Conservation (phyloP, 495 filamentous ascomycete genomes). For the Aspergillus coremiiformis region DNA sequence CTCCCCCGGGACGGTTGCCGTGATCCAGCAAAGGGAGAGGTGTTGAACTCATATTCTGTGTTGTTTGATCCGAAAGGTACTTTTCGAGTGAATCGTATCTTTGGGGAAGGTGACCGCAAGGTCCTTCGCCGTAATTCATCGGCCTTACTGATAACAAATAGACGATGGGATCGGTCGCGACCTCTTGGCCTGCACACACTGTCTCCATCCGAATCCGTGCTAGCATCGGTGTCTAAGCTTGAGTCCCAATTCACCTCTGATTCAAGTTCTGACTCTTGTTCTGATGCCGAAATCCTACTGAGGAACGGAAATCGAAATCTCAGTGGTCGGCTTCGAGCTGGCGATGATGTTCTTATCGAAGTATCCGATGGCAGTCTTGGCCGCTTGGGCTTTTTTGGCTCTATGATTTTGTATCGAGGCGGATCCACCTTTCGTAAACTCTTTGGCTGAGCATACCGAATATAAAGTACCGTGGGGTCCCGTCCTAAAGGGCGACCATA, state of each 20-base stretch:
- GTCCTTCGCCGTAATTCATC: not conserved
- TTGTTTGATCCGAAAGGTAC: not conserved
- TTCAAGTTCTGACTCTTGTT: not conserved
- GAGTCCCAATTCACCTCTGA: not conserved
- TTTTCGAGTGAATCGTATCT: constrained; percentile 6
- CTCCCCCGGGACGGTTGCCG: not conserved
- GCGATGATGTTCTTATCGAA: constrained; percentile 6
- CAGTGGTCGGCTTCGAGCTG: constrained; percentile 9
- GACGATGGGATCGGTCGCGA: constrained; percentile 8
- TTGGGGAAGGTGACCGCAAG: not conserved
- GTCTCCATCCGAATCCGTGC: not conserved
- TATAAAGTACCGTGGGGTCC: constrained; percentile 10
- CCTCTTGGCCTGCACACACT: not conserved
- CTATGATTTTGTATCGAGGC: constrained; percentile 9
- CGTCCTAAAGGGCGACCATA: constrained; percentile 4
- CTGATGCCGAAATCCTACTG: not conserved
- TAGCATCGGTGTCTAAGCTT: not conserved
- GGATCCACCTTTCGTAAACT: not conserved
- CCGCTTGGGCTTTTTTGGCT: constrained; percentile 5
- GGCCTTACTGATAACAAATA: constrained; percentile 12
- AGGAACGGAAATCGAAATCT: constrained; percentile 12
- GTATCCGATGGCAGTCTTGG: not conserved
- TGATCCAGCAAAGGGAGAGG: not conserved
- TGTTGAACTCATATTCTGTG: not conserved
- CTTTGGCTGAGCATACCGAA: constrained; percentile 3